Base-by-base conservation (phyloP, 2,329 filamentous ascomycete genomes). In the Apiospora pterosperma region DNA sequence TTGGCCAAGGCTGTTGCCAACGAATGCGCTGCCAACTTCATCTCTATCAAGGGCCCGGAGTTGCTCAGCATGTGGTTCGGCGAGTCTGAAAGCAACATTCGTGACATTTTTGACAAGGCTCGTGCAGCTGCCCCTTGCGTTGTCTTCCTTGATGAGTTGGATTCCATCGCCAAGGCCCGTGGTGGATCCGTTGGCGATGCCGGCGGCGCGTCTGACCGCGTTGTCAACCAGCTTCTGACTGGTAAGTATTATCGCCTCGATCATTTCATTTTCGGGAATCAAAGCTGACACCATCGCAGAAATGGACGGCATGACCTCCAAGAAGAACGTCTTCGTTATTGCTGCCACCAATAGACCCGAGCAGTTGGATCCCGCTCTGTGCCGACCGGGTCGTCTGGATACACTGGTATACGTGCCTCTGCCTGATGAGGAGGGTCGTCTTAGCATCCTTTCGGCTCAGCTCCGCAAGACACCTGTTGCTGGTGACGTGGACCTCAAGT, bases 301-400 rank as follows among this genome's bases (percentile, higher is more conserved):
- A 88, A 97, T 98, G 95, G 95, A 98, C 72, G 95, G 95, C 74
- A 98, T 98, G 95, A 98, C 95, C 58, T 97, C 95, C 42, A 99
- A 99, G 92, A 99, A 99, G 92, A 99, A 99, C 79, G 96, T 99
- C 69, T 99, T 99, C 82, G 96, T 99, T 70, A 99, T 99, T 74
- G 96, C 96, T 79, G 96, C 96, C 58, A 99, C 96, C 80, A 99
- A 99, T 85, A 88, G 96, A 84, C 96, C 96, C 52, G 96, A 99
- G 84, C 96, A 98, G 84, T 92, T 99, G 66, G 96, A 99, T 80
- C 96, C 96, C 77, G 96, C 96, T 72, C 88, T 99, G 73, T 97
- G 95, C 88, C 94, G 96, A 87, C 96, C 96, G 64, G 96, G 96
- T 72, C 96, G 96, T 93, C 91, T 99, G 60, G 96, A 99, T 80